A percentile compares a stretch with the other conserved stretches of the same genome.
phyloP scores from a whole-genome alignment of 2,329 filamentous ascomycete species.

The Cyphellophora europaea region DNA sequence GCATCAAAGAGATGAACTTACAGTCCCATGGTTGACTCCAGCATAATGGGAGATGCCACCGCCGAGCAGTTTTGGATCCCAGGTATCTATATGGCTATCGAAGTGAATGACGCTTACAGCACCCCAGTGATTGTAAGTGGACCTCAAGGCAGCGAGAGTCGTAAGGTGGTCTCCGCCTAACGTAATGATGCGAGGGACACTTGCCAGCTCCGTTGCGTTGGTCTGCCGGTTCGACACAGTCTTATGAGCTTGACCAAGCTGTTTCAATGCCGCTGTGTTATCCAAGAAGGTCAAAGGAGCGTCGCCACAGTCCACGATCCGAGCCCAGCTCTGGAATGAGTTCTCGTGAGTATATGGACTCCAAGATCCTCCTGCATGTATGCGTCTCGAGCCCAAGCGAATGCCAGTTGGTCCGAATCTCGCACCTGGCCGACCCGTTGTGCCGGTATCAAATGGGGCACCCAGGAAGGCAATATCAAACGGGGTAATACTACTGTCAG shows the following conservation, averaged over 20 bases:
- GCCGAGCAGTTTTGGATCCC: slow-evolving; percentile 45
- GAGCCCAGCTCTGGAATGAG: slow-evolving; percentile 38
- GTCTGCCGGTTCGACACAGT: slow-evolving; percentile 36
- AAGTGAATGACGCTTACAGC: slow-evolving; percentile 50
- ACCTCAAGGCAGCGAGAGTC: slow-evolving; percentile 43
- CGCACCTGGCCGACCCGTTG: slow-evolving; percentile 43
- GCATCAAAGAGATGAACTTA: too few species aligned
- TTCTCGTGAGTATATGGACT: slow-evolving; percentile 42
- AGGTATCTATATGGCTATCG: slow-evolving; percentile 47
- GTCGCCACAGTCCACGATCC: slow-evolving; percentile 47
- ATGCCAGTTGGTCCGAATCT: slow-evolving; percentile 45
- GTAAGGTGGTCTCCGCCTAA: slow-evolving; percentile 50
- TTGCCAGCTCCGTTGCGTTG: slow-evolving; percentile 29
- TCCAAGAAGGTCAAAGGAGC: slow-evolving; percentile 43
- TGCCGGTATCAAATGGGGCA: slow-evolving; percentile 43
- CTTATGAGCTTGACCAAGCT: slow-evolving; percentile 43
- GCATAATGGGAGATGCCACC: slow-evolving; percentile 44
- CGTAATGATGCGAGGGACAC: slow-evolving; percentile 41
- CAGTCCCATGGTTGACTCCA: slow-evolving; percentile 48
- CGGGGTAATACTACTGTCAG: slow-evolving; percentile 16
- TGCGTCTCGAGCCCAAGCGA: slow-evolving; percentile 39
- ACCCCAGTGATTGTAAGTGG: slow-evolving; percentile 40
- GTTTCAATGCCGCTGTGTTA: slow-evolving; percentile 45
- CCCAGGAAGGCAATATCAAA: slow-evolving; percentile 38
- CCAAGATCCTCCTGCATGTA: slow-evolving; percentile 32